phyloP scores from a whole-genome alignment of 176 grass and related monocot species.

The Avena sativa region DNA sequence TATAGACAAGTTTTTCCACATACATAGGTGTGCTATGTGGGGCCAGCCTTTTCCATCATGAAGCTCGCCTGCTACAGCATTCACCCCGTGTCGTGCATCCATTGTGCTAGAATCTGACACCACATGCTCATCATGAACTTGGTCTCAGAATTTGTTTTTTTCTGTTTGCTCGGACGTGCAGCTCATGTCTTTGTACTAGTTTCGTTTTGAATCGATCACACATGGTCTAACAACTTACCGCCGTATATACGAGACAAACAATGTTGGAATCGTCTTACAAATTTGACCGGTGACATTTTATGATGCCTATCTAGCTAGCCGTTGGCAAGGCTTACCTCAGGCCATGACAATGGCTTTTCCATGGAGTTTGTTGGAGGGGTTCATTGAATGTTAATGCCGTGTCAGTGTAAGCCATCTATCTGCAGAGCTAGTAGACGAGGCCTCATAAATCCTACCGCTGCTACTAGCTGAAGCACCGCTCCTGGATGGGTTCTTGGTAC shows the following conservation, averaged over 20 bases:
- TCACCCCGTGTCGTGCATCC: slow-evolving; percentile 6
- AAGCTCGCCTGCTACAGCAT: slow-evolving; percentile 19
- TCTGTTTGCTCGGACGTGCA: background rate
- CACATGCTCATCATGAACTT: slow-evolving; percentile 4
- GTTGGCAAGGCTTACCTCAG: slow-evolving; percentile 25
- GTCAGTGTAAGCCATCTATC: background rate
- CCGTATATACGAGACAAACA: background rate
- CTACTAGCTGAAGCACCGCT: background rate
- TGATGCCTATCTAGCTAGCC: background rate
- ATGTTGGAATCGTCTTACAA: background rate
- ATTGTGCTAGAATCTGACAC: slow-evolving; percentile 8
- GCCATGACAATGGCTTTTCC: slow-evolving; percentile 39
- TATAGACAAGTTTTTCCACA: too few species aligned
- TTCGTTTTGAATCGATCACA: background rate
- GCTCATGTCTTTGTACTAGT: background rate
- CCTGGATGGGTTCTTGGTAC: background rate
- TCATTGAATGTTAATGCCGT: slow-evolving; percentile 46
- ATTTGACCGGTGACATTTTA: background rate
- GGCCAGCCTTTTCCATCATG: background rate
- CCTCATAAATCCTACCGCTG: slow-evolving; percentile 24
- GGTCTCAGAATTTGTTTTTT: background rate
- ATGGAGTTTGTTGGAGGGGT: slow-evolving; percentile 35
- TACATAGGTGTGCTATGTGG: too few species aligned
- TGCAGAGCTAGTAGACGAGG: slow-evolving; percentile 25
- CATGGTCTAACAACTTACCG: background rate